Evolutionary conservation across 2,329 filamentous ascomycete species (phyloP), one percentile per base, ranked within the genome.

Genomic region (Reticulascus tulasneorum): DNA sequence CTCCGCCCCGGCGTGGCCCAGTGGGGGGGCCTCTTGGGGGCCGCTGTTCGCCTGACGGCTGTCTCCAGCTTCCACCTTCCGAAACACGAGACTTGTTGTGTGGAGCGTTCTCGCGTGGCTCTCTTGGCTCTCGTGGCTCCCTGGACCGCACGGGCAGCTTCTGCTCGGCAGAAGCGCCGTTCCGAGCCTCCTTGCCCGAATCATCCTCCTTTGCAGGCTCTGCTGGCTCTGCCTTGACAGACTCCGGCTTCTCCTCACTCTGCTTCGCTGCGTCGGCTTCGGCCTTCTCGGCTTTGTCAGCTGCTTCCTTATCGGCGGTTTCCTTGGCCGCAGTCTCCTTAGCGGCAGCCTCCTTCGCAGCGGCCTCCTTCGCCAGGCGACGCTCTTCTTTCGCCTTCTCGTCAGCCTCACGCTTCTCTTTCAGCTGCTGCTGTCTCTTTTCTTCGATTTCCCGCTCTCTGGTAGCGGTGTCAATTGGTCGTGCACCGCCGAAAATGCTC

Each of bases 401-500:
- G 2, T 93, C 87, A 1, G 83, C 79, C 51, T 94, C 89, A 56
- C 83, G 86, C 77, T 94, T 94, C 62, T 93, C 82, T 46, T 81
- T 81, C 18, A 89, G 46, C 7, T 77, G 75, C 40, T 86, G 71
- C 53, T 85, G 71, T 47, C 85, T 77, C 74, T 88, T 94, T 67
- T 95, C 88, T 54, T 94, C 91, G 39, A 98, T 81, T 60, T 94
- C 83, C 52, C 82, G 84, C 68, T 97, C 91, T 48, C 86, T 82
- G 11, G 89, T 77, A 29, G 87, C 86, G 29, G 91, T 97, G 64
- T 98, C 90, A 51, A 97, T 95, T 37, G 93, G 93, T 45, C 85
- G 82, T 38, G 93, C 93, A 43, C 86, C 90, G 53, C 93, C 93
- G 58, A 98, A 98, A 25, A 89, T 89, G 62, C 84, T 97, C 18